Conservation (phyloP, 106 monocot species). For the Dendrobium huoshanense region DNA sequence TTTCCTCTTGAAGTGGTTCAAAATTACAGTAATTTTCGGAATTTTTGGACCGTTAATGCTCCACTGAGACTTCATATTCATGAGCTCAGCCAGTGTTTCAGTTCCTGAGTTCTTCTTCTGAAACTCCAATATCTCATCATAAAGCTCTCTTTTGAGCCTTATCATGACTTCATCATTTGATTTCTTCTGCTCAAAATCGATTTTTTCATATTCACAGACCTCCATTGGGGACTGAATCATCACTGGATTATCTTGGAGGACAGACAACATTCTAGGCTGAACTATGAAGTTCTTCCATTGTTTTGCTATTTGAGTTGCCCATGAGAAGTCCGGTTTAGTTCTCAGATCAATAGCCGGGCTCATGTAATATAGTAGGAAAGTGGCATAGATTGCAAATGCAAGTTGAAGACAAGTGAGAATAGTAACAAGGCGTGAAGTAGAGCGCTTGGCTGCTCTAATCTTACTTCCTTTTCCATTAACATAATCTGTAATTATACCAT, state of each 20-base stretch:
- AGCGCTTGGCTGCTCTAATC: constrained; percentile 14
- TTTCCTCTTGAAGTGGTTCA: constrained; percentile 96
- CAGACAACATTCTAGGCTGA: constrained; percentile 34
- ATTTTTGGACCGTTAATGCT: constrained; percentile 18
- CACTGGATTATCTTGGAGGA: constrained; percentile 28
- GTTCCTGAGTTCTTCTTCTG: constrained; percentile 44
- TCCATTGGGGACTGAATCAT: constrained; percentile 20
- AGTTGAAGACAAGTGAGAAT: constrained; percentile 81
- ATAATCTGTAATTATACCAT: constrained; percentile 72
- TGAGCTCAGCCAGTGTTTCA: constrained; percentile 74
- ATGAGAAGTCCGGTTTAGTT: constrained; percentile 73
- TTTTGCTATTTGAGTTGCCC: constrained; percentile 76
- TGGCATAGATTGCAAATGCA: constrained; percentile 85
- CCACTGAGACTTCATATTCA: constrained; percentile 84
- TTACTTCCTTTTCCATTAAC: constrained; percentile 43
- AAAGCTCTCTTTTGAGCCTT: constrained; percentile 76
- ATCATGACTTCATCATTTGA: constrained; percentile 78
- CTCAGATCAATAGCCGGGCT: constrained; percentile 78
- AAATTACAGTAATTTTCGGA: constrained; percentile 81
- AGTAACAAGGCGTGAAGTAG: constrained; percentile 66
- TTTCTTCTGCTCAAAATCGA: constrained; percentile 93
- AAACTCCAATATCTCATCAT: constrained; percentile 65
- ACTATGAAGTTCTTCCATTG: constrained; percentile 75
- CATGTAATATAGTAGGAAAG: constrained; percentile 99
- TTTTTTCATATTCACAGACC: constrained; percentile 79